A percentile compares a stretch with the other conserved stretches of the same genome.
These are phyloP conservation scores for Candida silvicultrix DNA, from an alignment of 805 yeast species.

Conservation along the genomic window DNA sequence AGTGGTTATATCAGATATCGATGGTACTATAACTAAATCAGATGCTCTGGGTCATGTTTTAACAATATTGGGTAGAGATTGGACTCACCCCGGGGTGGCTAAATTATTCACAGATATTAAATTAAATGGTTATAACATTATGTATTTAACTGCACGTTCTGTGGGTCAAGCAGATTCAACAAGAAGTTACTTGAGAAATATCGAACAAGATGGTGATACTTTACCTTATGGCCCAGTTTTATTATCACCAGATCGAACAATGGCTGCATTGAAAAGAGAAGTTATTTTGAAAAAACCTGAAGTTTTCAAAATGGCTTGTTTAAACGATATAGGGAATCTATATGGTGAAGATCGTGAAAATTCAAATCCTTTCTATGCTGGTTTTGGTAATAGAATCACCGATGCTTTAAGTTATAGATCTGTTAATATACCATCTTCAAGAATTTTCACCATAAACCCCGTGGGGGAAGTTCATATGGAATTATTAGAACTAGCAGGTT, in stretches of 20 bases:
- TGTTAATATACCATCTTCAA: slow-evolving; percentile 88
- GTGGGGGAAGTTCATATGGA: slow-evolving; percentile 98
- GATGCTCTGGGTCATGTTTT: slow-evolving; percentile 96
- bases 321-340: slow-evolving; percentile 74
- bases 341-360: slow-evolving; percentile 59
- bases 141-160: slow-evolving; percentile 91
- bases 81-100: slow-evolving; percentile 98
- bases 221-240: slow-evolving; percentile 92
- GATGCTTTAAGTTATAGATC: slow-evolving; percentile 93
- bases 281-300: slow-evolving; percentile 94
- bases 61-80: slow-evolving; percentile 90
- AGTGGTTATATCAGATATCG: slow-evolving; percentile 93
- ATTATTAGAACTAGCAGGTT: slow-evolving; percentile 87
- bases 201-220: slow-evolving; percentile 66
- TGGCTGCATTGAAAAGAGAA: slow-evolving; percentile 90
- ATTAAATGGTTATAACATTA: slow-evolving; percentile 84
- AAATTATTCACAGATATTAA: slow-evolving; percentile 81
- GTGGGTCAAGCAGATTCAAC: slow-evolving; percentile 95
- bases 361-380: slow-evolving; percentile 95
- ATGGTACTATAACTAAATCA: slow-evolving; percentile 95
- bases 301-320: slow-evolving; percentile 97
- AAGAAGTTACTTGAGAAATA: slow-evolving; percentile 70
- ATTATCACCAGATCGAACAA: slow-evolving; percentile 90
- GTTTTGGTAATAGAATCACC: slow-evolving; percentile 94
- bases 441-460: slow-evolving; percentile 93